phyloP scores from a whole-genome alignment of 352 stramenopile species.

The Sclerospora graminicola region DNA sequence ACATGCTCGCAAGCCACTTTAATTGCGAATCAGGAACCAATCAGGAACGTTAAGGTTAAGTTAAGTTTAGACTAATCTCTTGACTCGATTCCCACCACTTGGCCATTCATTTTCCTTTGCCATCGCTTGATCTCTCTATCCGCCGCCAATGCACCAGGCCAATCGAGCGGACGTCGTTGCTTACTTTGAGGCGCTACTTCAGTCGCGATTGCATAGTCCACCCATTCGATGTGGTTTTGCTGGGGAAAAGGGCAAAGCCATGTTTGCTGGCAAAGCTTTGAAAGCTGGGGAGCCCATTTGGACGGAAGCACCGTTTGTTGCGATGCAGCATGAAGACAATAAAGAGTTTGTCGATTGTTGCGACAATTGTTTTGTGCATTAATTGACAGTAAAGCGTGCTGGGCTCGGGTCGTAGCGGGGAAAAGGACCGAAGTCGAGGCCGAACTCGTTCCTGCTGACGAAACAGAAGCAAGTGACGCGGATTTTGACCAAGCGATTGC shows the following conservation, averaged over 20 bases:
- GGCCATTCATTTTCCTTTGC: no score
- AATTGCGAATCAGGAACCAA: no score
- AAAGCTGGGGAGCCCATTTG: constrained; percentile 59
- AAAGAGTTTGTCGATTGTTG: constrained; percentile 73
- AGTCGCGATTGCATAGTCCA: constrained; percentile 35
- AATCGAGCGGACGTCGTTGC: constrained; percentile 26
- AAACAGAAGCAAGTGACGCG: constrained; percentile 25
- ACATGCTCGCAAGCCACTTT: constrained; percentile 1
- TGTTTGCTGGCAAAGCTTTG: constrained; percentile 46
- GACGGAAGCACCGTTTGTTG: constrained; percentile 63
- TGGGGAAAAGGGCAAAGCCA: constrained; percentile 59
- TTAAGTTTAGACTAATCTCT: no score
- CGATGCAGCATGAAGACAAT: constrained; percentile 75
- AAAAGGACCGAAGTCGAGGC: constrained; percentile 26
- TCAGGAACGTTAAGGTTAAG: no score
- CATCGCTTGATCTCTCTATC: no score
- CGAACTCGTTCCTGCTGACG: constrained; percentile 32
- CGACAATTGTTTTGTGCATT: constrained; percentile 72
- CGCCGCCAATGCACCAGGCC: no score
- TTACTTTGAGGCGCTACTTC: constrained; percentile 56
- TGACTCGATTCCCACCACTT: no score
- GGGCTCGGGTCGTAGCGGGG: constrained; percentile 38
- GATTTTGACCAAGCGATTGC: constrained; percentile 52
- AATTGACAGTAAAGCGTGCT: constrained; percentile 49
- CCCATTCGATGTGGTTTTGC: constrained; percentile 44